A percentile compares a stretch with the other conserved stretches of the same genome.
phyloP scores from a whole-genome alignment of 306 rosid species.

The Erythrophleum fordii region DNA sequence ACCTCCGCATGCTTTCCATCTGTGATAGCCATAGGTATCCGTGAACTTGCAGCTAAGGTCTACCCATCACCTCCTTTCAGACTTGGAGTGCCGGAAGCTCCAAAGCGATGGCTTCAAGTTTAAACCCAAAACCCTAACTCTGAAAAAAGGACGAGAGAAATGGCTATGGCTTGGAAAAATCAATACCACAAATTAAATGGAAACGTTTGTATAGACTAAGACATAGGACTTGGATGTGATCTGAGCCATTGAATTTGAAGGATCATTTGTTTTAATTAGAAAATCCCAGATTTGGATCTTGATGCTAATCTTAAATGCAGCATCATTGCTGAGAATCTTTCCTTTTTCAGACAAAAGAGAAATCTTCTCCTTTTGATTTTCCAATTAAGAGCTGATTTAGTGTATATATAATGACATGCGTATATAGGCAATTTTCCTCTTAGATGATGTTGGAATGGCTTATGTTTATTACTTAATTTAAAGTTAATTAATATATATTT shows the following conservation, averaged over 20 bases:
- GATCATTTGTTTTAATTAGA: background rate
- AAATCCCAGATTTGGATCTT: background rate
- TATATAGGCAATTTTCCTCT: background rate
- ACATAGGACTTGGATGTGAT: background rate
- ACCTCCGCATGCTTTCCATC: background rate
- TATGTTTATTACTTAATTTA: background rate
- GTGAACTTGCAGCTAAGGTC: slow-evolving; percentile 7
- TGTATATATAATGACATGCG: background rate
- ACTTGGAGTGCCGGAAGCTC: background rate
- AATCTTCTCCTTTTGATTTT: background rate
- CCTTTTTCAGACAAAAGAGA: background rate
- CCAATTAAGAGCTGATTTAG: background rate
- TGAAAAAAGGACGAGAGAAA: background rate
- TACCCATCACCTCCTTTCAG: slow-evolving; percentile 6
- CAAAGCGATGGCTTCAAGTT: background rate
- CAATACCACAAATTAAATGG: background rate
- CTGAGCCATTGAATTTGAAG: background rate
- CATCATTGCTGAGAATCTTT: background rate
- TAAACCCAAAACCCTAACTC: background rate
- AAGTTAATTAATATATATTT: background rate
- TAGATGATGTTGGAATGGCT: background rate
- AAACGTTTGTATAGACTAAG: slow-evolving; percentile 10
- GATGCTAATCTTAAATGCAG: background rate
- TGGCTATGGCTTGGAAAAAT: background rate
- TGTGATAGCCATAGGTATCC: background rate